Evolutionary conservation across 495 filamentous ascomycete genomes (phyloP), one percentile per base, ranked within the genome.

Genomic region (Penicillium ochrochloron): DNA sequence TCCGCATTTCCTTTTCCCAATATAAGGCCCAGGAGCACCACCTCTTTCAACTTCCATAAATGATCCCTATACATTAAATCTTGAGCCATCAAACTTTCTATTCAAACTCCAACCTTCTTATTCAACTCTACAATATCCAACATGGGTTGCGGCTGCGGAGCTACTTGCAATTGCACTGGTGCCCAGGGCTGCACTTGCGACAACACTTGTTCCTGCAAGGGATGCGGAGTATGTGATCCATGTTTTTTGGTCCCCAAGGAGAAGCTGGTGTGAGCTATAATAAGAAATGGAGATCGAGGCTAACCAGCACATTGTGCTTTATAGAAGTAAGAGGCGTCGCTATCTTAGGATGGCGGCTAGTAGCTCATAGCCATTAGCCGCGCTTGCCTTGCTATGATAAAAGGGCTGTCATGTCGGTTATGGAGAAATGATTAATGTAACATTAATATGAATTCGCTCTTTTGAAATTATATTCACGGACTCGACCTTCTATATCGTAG

Each of bases 91-190:
- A 27, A 25, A 2, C 1, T 25, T n/a, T 15, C 21, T 27, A 50
- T 25, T 8, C 12, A 31, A 52, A 11, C 25, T 31, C 27, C 48
- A 52, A 31, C 15, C 48, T n/a, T n/a, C 48, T 31, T 12, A 10
- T 27, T 52, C 10, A 5, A 41, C 14, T 21, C 44, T 3, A 48
- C 44, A 12, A 48, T 25, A 23, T 48, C 19, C 50, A 73, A 15
- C 46, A 81, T 81, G 78, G 75, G 67, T 44, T 82, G 80, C 57
- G 72, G 63, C 52, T 82, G 80, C 64, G 76, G 78, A 74, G 69
- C 68, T 9, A 72, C 58, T 46, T 82, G 80, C 57, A 65, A 55
- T 60, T 82, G 80, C 62, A 65, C 64, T 25, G 80, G 78, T 59
- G 59, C 74, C 29, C 69, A 75, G 42, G 70, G 53, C 63, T 82